Percentiles rank a stretch among this genome's conserved stretches.
Conservation (phyloP, 2,329 filamentous ascomycete species). For the Epichloe elymi region DNA sequence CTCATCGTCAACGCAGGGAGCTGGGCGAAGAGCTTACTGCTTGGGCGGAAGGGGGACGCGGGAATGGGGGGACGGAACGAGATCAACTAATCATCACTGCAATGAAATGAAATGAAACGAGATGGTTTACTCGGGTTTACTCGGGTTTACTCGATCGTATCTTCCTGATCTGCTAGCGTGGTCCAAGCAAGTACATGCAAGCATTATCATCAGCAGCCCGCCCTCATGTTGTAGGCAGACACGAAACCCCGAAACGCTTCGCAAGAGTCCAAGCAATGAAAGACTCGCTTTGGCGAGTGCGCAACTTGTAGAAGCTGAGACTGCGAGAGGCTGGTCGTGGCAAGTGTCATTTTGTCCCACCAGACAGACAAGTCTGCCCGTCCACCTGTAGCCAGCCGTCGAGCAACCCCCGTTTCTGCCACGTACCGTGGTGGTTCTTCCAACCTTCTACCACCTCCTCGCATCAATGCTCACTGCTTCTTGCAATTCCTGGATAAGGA, state of each 20-base stretch:
- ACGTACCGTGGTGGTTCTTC: not conserved
- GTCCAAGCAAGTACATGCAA: not conserved
- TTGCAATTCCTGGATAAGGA: not conserved
- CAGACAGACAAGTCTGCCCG: not conserved
- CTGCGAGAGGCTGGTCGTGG: not conserved
- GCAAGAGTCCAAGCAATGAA: not conserved
- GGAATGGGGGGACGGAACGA: too few relatives aligned
- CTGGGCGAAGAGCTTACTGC: too few relatives aligned
- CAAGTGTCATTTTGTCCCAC: not conserved
- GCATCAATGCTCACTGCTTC: not conserved
- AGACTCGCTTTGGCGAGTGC: not conserved
- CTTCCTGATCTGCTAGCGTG: not conserved
- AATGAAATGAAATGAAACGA: too few relatives aligned
- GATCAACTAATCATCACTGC: too few relatives aligned
- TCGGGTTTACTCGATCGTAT: not conserved
- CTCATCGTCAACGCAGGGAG: not conserved
- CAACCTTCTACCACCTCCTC: not conserved
- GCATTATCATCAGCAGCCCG: too few relatives aligned
- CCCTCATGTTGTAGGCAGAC: too few relatives aligned
- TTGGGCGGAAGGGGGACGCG: too few relatives aligned
- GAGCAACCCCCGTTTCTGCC: not conserved
- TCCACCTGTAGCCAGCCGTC: slow-evolving; percentile 4
- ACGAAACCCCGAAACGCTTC: not conserved
- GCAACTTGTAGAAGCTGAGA: not conserved
- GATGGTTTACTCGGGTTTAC: too few relatives aligned